Base-by-base conservation (phyloP, 192 early-diverging fungal genomes). In the Backusella tarrabulga region DNA sequence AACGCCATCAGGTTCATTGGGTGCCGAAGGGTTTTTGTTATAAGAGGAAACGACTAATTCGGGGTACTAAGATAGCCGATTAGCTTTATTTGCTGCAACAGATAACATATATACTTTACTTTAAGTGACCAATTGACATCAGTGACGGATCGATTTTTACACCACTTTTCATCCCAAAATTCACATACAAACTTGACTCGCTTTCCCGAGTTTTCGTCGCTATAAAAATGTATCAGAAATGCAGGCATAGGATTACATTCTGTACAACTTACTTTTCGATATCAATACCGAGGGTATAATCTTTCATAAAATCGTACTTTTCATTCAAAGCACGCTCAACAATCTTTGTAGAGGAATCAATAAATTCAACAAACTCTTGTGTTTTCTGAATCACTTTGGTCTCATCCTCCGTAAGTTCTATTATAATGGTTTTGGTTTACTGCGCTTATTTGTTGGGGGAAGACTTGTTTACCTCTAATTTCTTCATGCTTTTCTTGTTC, bases 1-100 rank as follows among this genome's bases (percentile, higher is more conserved):
- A n/a, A 97, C 77, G 74, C 98, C 98, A 83, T 98, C 96, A 2
- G 96, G 93, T 73, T 98, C 97, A 79, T 93, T 95, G 7, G 92
- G 88, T 32, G 94, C 91, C 66, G 91, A 71, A 8, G 92, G 88
- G 72, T 96, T 97, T 77, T 97, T 96, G 86, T 95, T 97, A 84
- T 99, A 99, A 0, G 97, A 92, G 4, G 92, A 92, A 1, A 96
- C 92, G 9, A 95, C 77, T 19, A 98, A 84, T 84, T 99, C 97
- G 9, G 95, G 93, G 77, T 93, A 93, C 91, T 95, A 32, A 32
- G 2, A 3, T 32, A 3, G 3, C 32, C 32, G 32, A 32, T 32
- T 32, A 32, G 32, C 2, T 32, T 32, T 3, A 32, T 32, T 32
- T 32, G 2, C 32, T 32, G 32, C 32, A 32, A 32, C 3, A 3